Percentiles rank a stretch among this genome's conserved stretches.
phyloP scores from a whole-genome alignment of 768 basidiomycete genomes.

The Cyclocybe cylindracea region DNA sequence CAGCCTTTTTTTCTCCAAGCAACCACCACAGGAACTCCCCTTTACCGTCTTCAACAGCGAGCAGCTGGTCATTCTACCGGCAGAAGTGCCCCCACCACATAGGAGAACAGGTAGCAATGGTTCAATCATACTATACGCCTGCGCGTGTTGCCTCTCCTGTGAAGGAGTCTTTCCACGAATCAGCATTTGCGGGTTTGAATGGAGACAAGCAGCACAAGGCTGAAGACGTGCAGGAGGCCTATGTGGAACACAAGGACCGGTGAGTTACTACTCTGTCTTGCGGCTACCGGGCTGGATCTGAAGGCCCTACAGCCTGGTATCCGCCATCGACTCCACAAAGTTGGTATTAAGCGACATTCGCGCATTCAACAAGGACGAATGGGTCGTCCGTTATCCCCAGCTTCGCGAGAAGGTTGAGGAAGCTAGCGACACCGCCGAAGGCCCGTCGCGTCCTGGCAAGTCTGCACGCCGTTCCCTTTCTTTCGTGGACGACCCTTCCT shows the following conservation, averaged over 20 bases:
- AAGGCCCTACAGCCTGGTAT: constrained; percentile 54
- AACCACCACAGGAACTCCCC: constrained; percentile 5
- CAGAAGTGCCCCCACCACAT: constrained; percentile 2
- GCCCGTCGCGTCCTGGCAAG: constrained; percentile 36
- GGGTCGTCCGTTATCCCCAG: constrained; percentile 89
- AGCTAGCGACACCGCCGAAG: constrained; percentile 21
- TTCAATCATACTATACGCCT: constrained; percentile 39
- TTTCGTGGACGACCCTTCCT: constrained; percentile 81
- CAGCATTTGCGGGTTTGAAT: constrained; percentile 27
- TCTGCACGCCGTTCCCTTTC: constrained; percentile 67
- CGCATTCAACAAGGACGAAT: constrained; percentile 81
- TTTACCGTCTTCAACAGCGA: constrained; percentile 16
- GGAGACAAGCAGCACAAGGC: constrained; percentile 51
- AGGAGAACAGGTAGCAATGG: constrained; percentile 32
- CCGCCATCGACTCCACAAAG: constrained; percentile 75
- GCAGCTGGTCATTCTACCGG: constrained; percentile 13
- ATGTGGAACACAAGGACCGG: constrained; percentile 76
- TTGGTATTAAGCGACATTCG: constrained; percentile 68
- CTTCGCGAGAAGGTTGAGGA: constrained; percentile 48
- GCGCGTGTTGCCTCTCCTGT: constrained; percentile 35
- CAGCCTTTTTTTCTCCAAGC: constrained; percentile 9
- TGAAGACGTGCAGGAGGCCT: constrained; percentile 77
- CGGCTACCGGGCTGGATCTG: constrained; percentile 3
- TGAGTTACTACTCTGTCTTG: constrained; percentile 32
- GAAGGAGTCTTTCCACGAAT: constrained; percentile 31